Evolutionary conservation across 108 stramenopile species (phyloP).

Genomic region (Nitzschia inconspicua): DNA sequence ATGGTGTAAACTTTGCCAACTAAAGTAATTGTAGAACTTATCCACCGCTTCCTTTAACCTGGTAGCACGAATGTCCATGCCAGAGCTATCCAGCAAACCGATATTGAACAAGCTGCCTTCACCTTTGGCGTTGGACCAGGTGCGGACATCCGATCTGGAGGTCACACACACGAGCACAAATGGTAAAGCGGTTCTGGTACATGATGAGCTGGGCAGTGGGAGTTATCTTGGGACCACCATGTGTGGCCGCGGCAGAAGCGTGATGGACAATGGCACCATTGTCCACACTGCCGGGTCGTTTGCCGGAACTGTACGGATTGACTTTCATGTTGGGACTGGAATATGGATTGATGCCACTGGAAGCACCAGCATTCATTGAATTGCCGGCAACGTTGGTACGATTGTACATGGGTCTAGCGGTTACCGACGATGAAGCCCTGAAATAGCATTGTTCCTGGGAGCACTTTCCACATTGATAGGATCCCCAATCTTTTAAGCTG

Average conservation of each 20-base stretch:
- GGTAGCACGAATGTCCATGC: constrained; percentile 90
- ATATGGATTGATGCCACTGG: constrained; percentile 53
- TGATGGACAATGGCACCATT: constrained; percentile 58
- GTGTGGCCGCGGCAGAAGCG: background rate
- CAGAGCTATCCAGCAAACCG: constrained; percentile 83
- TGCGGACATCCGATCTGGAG: constrained; percentile 83
- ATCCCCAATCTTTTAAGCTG: constrained; percentile 50
- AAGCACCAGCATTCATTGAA: no score
- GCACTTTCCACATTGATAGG: constrained; percentile 51
- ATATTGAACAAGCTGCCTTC: constrained; percentile 88
- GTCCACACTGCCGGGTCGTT: background rate
- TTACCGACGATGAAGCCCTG: no score
- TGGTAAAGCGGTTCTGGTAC: constrained; percentile 93
- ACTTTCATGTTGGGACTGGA: constrained; percentile 8
- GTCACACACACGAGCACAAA: constrained; percentile 88
- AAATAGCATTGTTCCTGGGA: constrained; percentile 8
- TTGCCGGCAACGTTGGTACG: constrained; percentile 32
- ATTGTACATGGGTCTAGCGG: constrained; percentile 49
- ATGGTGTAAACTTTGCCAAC: constrained; percentile 91
- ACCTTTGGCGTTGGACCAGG: constrained; percentile 91
- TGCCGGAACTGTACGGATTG: constrained; percentile 21
- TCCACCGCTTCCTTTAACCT: constrained; percentile 96
- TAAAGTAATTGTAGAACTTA: constrained; percentile 77
- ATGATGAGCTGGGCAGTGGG: constrained; percentile 92
- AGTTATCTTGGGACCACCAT: constrained; percentile 58